Base-by-base conservation (phyloP, 768 basidiomycete species). In the Mrakia hoshinonis region DNA sequence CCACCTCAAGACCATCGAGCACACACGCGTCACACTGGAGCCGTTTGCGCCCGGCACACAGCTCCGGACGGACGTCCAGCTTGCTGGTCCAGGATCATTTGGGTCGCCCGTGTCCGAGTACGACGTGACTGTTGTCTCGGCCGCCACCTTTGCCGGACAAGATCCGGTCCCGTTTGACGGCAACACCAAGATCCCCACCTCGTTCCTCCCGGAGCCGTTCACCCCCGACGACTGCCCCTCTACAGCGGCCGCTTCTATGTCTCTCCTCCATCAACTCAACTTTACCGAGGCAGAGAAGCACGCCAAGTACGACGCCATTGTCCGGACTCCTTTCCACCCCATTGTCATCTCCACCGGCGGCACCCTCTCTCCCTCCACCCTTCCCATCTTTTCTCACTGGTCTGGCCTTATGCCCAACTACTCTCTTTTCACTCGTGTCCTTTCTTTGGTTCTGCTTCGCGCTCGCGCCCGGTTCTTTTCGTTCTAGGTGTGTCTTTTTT, bases 401-500 rank as follows among this genome's bases (percentile, higher is more conserved):
- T 15, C 24, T 1, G 43, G 24, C 63, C 63, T 47, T 46, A 65
- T 65, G 63, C 63, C 63, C 13, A n/a, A 26, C 63, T 65, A 47
- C 46, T n/a, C n/a, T 48, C 63, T 65, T 20, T 65, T 65, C 46
- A 46, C 63, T 48, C 63, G 63, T 39, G 43, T 65, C 11, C 63
- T 65, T 18, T 65, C 63, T 26, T n/a, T 63, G 12, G 18, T 15
- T 6, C 39, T 63, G 4, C 43, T 63, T 24, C 62, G 62, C 39
- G 62, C 62, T 20, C 62, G 62, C 62, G 38, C 39, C 11, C 62
- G 39, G 2, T 63, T 63, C 43, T 47, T 63, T 47, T 18, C 43
- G 20, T 63, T 63, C n/a, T 63, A 63, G 34, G 31, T 36, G 13
- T n/a, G 31, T 22, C 60, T 61, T 5, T 12, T 9, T 38, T 20